Evolutionary conservation across 345 rosid genomes (phyloP), one percentile per base, ranked within the genome.

Genomic region (Physaria fendleri): DNA sequence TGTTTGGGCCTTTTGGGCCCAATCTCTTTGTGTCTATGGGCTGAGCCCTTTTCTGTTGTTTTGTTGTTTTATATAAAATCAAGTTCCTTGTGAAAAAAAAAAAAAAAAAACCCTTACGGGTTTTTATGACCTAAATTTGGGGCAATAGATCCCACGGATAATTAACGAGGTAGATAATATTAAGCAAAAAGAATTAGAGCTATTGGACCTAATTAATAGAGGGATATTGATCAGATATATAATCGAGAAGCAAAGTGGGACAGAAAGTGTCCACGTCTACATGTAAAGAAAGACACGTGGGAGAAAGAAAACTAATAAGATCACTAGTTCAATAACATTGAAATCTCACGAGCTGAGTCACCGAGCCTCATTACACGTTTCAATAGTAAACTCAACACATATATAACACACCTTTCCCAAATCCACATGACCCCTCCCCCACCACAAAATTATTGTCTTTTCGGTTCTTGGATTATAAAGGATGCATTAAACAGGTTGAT

Each of bases 311-410:
- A 40, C 21, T 2, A 0, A 40, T n/a, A n/a, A n/a, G 20, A 24
- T 56, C 32, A 56, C 47, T n/a, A 7, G 58, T 3, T 45, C 13
- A 25, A 4, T 32, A 24, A 41, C 1, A 20, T 43, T 41, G 10
- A 53, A 38, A 42, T 58, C 39, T 0, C 2, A 62, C 52, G 38
- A 49, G 65, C 50, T 66, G 72, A 71, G 63, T 64, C 71, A 53
- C 34, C 6, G 9, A 5, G 12, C 17, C 5, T 29, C 4, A 16
- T 18, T 25, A 69, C 81, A 77, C 75, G 79, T 81, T 16, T 68
- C 72, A 17, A 3, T 3, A 8, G 15, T 9, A 14, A 14, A 41
- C 27, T 46, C 23, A 46, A 72, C 81, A 77, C 79, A 53, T n/a
- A n/a, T n/a, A n/a, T n/a, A n/a, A 74, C 68, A 54, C 22, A 69